A percentile compares a stretch with the other conserved stretches of the same genome.
phyloP scores from a whole-genome alignment of 768 basidiomycete species.

The Strobilomyces echinocephalus region DNA sequence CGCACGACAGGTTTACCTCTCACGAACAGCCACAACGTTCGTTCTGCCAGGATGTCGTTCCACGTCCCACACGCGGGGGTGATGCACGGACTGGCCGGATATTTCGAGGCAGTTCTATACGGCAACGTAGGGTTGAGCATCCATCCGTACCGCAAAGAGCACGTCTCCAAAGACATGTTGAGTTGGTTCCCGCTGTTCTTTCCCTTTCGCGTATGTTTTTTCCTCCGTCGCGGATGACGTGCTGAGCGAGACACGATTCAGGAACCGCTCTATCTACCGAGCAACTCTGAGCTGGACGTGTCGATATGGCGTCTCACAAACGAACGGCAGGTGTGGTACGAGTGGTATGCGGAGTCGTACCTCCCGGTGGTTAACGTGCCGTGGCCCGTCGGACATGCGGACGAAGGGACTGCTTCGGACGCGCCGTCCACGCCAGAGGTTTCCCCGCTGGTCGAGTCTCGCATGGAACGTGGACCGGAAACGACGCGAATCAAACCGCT shows the following conservation, averaged over 20 bases:
- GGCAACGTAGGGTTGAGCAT: constrained; percentile 88
- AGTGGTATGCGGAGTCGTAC: constrained; percentile 96
- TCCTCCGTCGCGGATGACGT: not conserved
- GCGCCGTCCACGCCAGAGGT: not conserved
- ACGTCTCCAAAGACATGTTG: constrained; percentile 92
- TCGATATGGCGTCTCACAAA: constrained; percentile 93
- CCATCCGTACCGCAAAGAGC: constrained; percentile 83
- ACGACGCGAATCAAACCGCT: constrained; percentile 14
- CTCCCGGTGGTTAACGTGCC: constrained; percentile 51
- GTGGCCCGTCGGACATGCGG: constrained; percentile 15
- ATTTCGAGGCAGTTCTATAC: constrained; percentile 94
- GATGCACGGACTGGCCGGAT: constrained; percentile 92
- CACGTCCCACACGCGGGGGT: constrained; percentile 93
- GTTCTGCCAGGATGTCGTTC: constrained; percentile 81
- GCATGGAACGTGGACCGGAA: not conserved
- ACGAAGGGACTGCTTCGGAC: constrained; percentile 15
- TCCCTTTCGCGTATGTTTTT: constrained; percentile 72
- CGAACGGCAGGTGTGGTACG: constrained; percentile 92
- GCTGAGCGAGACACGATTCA: constrained; percentile 27
- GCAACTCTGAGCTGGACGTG: constrained; percentile 87
- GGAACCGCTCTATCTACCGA: constrained; percentile 93
- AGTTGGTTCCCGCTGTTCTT: constrained; percentile 99
- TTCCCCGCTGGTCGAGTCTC: not conserved
- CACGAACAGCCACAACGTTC: constrained; percentile 95
- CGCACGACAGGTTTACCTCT: constrained; percentile 64